Base-by-base conservation (phyloP, 1,284 basidiomycete species). In the Jaminaea rosea region DNA sequence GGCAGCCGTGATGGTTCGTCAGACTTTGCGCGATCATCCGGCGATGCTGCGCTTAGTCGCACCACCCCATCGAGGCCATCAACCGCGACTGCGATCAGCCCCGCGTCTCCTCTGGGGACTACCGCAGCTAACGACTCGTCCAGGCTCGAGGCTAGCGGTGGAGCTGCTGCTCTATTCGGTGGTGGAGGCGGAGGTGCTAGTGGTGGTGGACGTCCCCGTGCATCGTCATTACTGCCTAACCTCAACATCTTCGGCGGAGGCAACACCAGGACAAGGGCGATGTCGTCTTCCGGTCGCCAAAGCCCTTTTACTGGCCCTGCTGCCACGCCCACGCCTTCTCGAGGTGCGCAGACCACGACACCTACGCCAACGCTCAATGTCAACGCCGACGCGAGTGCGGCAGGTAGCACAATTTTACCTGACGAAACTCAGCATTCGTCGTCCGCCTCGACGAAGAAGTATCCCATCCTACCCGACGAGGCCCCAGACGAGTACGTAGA, bases 121-220 rank as follows among this genome's bases (percentile, higher is more conserved):
- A n/a, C 29, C 8, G 29, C 29, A 31, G 29, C 29, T 31, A n/a
- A n/a, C 29, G 44, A 26, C 21, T 8, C 49, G 13, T 66, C 64
- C 1, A 52, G 47, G 26, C 44, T 67, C 36, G 65, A 67, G n/a
- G 50, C 58, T n/a, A 53, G 53, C 9, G 63, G 65, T 6, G 65
- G 65, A 36, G 65, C 63, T 7, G 63, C 59, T 7, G 49, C 44
- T 8, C 56, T 67, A 1, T 67, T 67, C 34, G 65, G 63, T 52
- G 7, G 46, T 4, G 37, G 46, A 19, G 29, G 31, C 46, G 46
- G 46, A 26, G 37, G 31, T n/a, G 11, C 23, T 19, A 27, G 31
- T 24, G 45, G 27, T 13, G 36, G n/a, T 8, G 47, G 58, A 11
- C 47, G 61, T 15, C 63, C 56, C 15, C 50, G 65, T 27, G 60